Evolutionary conservation across 371 early-diverging fungal species (phyloP), one percentile per base, ranked within the genome.

Genomic region (Mucor velutinosus): DNA sequence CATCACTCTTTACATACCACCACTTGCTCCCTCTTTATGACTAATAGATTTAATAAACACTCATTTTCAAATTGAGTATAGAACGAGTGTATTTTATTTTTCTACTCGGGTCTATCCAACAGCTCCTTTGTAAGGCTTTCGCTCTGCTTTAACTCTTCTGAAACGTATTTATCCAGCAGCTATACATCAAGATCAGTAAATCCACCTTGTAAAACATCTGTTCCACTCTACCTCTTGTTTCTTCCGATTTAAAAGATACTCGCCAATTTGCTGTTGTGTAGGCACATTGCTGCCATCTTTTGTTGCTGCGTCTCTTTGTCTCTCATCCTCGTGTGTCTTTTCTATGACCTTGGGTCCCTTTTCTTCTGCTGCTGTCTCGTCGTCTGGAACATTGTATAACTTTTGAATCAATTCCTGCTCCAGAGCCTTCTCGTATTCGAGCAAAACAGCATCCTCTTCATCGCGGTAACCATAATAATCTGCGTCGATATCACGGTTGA

Each of bases 401-500:
- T 76, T 76, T 35, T 69, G 76, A 41, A 63, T 77, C 74, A 87
- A 70, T 61, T 82, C 72, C 25, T 77, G 62, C 60, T 89, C 88
- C 47, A 78, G 76, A 32, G 84, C 84, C 30, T 82, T 69, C 76
- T 98, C 97, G 72, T 92, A 94, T 66, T 84, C 90, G 58, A 97
- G 67, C 53, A 97, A 76, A 29, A 78, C 74, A 3, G 90, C 94
- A 73, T 96, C 95, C 30, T 95, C 95, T 76, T 97, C 97, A 74
- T 97, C 97, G 30, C 94, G 85, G 73, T 95, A 98, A 25, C 98
- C 97, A 71, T 93, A 98, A 77, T 98, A 98, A 66, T 95, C 95
- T 1, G 97, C 95, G 73, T 97, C 97, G 15, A 95, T 90, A 51
- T 91, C 85, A 56, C 87, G 85, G 64, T 90, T 85, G 63, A 98